A percentile compares a stretch with the other conserved stretches of the same genome.
Conservation (phyloP, 768 basidiomycete genomes). For the Hygrocybe punicea region DNA sequence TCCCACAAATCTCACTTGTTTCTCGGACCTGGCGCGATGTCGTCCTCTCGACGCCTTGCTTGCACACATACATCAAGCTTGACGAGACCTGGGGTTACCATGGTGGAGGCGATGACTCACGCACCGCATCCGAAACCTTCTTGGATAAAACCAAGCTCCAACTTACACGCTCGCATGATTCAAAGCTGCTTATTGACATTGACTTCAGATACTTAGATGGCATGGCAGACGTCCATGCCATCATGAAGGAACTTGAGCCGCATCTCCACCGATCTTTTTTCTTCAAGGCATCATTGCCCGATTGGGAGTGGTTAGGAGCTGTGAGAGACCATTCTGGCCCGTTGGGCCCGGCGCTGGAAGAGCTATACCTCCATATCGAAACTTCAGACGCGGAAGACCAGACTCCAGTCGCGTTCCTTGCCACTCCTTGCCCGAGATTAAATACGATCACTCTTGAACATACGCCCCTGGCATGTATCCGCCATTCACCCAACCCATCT, state of each 20-base stretch:
- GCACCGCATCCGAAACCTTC: neutral
- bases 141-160: conserved; percentile 4
- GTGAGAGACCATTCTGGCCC: neutral
- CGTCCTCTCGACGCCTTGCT: conserved; percentile 3
- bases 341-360: conserved; percentile 3
- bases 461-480: conserved; percentile 5
- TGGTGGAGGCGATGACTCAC: neutral
- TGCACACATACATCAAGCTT: conserved; percentile 8
- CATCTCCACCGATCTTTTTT: conserved; percentile 4
- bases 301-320: conserved; percentile 6
- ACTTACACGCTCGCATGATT: conserved; percentile 1
- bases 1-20: neutral
- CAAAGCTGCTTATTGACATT: conserved; percentile 5
- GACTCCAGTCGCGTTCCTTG: conserved; percentile 1
- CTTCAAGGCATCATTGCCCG: conserved; percentile 2
- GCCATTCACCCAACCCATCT: neutral
- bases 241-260: conserved; percentile 4
- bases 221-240: neutral
- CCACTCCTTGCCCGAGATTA: neutral
- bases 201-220: conserved; percentile 4
- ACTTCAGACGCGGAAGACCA: conserved; percentile 6
- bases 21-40: conserved; percentile 1
- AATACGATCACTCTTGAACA: conserved; percentile 5
- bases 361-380: conserved; percentile 5
- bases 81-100: conserved; percentile 7